Evolutionary conservation across 495 filamentous ascomycete species (phyloP), one percentile per base, ranked within the genome.

Genomic region (Chaetomium cochliodes): DNA sequence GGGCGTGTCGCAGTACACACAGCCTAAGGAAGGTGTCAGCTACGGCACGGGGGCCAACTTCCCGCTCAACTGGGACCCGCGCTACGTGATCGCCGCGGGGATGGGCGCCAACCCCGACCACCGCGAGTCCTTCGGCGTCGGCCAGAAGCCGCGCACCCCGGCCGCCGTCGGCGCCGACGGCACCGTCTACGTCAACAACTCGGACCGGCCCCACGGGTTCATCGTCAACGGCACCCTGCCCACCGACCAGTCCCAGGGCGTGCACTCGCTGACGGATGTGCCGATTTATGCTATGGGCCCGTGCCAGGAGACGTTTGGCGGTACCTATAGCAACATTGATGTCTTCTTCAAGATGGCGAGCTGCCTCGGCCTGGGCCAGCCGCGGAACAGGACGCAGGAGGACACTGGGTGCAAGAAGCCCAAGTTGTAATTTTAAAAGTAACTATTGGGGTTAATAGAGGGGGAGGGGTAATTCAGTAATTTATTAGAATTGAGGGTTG

Each of bases 181-280:
- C 42, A 82, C 87, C 47, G 82, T 81, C 67, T 82, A 80, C 70
- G 88, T 82, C 62, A 85, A 85, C 70, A 80, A 85, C 15, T 78
- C 82, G 65, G 89, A 92, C 69, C 79, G 80, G 15, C 78, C 82
- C n/a, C 79, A 77, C 22, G 89, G 88, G 0, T 87, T 88, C 73
- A 64, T 88, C 28, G 78, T 89, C 22, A 90, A 91, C 66, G 89
- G 89, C 53, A 91, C 88, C 2, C 69, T 92, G 64, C 83, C 88
- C 0, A 80, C 82, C 25, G 68, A 73, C 53, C 74, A 81, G 63
- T 67, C 71, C 22, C 79, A 86, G 73, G 89, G 89, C 23, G 89
- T 92, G 58, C 89, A 92, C 76, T 86, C 81, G 44, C 76, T 92
- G 60, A 92, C 89, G 0, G 89, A 92, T 71, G 89, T 92, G 51